Percentiles rank a stretch among this genome's conserved stretches.
phyloP scores from a whole-genome alignment of 108 stramenopile genomes.

The Stephanodiscus minutulus region DNA sequence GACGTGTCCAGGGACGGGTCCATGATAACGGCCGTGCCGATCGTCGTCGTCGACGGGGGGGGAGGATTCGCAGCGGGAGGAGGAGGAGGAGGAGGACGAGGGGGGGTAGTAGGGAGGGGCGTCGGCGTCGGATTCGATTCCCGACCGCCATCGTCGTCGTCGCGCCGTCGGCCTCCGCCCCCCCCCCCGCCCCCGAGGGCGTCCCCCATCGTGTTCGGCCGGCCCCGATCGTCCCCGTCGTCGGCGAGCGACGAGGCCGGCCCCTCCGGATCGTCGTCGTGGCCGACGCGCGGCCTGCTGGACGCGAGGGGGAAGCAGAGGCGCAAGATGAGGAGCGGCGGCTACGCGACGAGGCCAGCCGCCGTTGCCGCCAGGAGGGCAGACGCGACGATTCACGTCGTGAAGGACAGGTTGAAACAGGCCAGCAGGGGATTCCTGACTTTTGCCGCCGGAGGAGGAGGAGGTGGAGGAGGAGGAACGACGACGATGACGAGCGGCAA shows the following conservation, averaged over 20 bases:
- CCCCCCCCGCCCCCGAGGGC: background rate
- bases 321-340: conserved; percentile 29
- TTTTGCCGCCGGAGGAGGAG: too few relatives aligned
- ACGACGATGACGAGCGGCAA: too few relatives aligned
- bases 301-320: conserved; percentile 45
- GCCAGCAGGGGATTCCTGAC: conserved; percentile 22
- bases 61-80: background rate
- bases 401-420: conserved; percentile 14
- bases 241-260: too few relatives aligned
- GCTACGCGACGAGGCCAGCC: too few relatives aligned
- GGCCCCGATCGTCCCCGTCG: conserved; percentile 1
- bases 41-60: conserved; percentile 8
- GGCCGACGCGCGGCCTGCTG: conserved; percentile 24
- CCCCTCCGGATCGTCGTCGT: background rate
- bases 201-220: conserved; percentile 36
- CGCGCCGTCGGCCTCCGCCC: background rate
- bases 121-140: background rate
- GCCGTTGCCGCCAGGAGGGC: background rate
- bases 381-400: background rate
- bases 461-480: too few relatives aligned
- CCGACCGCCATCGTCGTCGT: too few relatives aligned
- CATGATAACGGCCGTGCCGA: conserved; percentile 45
- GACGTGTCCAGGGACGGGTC: conserved; percentile 36
- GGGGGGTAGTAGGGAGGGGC: background rate
- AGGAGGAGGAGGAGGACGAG: background rate